Evolutionary conservation across 768 basidiomycete species (phyloP).

Genomic region (Tricholoma terreum): DNA sequence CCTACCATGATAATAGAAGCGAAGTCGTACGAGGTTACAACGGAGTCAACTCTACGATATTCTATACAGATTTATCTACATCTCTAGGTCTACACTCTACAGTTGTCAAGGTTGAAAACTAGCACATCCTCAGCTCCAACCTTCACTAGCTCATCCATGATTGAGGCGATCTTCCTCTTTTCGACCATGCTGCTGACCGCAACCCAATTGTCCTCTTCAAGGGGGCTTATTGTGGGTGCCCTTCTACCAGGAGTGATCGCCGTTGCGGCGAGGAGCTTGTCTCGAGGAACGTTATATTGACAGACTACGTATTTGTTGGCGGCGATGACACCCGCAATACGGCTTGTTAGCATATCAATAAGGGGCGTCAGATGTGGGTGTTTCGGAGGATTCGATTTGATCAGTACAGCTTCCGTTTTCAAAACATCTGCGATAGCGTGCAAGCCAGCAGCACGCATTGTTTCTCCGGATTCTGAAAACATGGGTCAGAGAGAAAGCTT

Average conservation of each 20-base stretch:
- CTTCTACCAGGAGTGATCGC: slow-evolving; percentile 83
- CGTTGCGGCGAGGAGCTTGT: slow-evolving; percentile 57
- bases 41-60: no score
- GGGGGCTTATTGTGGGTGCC: slow-evolving; percentile 81
- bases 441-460: slow-evolving; percentile 97
- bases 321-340: slow-evolving; percentile 90
- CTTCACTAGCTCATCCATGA: slow-evolving; percentile 84
- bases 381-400: slow-evolving; percentile 70
- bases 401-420: slow-evolving; percentile 83
- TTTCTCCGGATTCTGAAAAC: slow-evolving; percentile 89
- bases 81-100: slow-evolving; percentile 62
- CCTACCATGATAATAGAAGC: not conserved
- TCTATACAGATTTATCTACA: no score
- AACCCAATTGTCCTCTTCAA: slow-evolving; percentile 86
- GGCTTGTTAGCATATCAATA: slow-evolving; percentile 76
- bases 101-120: slow-evolving; percentile 89
- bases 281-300: slow-evolving; percentile 86
- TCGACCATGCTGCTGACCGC: slow-evolving; percentile 92
- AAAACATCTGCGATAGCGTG: slow-evolving; percentile 91
- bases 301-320: slow-evolving; percentile 84
- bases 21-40: no score
- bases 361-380: slow-evolving; percentile 61
- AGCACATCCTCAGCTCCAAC: slow-evolving; percentile 90
- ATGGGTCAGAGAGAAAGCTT: not conserved
- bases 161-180: slow-evolving; percentile 70